phyloP scores from a whole-genome alignment of 2,329 filamentous ascomycete species.

The Emergomyces orientalis region DNA sequence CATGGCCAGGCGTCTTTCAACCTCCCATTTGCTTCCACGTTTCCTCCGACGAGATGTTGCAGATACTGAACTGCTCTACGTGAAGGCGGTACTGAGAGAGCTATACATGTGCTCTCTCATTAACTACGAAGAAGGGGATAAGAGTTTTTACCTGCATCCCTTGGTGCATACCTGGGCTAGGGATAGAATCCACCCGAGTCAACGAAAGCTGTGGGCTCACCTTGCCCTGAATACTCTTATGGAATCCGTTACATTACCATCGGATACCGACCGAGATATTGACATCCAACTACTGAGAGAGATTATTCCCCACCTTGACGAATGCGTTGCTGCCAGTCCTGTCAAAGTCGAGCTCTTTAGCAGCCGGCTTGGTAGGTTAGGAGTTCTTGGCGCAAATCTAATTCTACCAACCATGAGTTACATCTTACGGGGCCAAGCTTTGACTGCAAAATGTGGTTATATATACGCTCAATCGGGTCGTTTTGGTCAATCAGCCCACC shows the following conservation, averaged over 20 bases:
- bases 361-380: constrained; percentile 10
- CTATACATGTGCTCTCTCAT: constrained; percentile 16
- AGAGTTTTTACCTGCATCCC: constrained; percentile 24
- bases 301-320: constrained; percentile 20
- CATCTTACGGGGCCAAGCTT: constrained; percentile 9
- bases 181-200: constrained; percentile 18
- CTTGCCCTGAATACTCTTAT: constrained; percentile 15
- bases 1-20: constrained; percentile 2
- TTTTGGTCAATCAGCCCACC: constrained; percentile 12
- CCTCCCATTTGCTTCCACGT: constrained; percentile 4
- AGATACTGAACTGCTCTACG: constrained; percentile 7
- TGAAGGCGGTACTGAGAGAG: constrained; percentile 12
- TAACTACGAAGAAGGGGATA: constrained; percentile 18
- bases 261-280: constrained; percentile 10
- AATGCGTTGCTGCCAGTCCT: constrained; percentile 12
- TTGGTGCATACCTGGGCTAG: constrained; percentile 27
- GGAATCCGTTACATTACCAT: constrained; percentile 12
- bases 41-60: constrained; percentile 8
- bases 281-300: constrained; percentile 17
- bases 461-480: constrained; percentile 15
- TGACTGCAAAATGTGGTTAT: constrained; percentile 16
- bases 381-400: constrained; percentile 7
- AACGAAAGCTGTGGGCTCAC: constrained; percentile 15
- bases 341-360: constrained; percentile 11
- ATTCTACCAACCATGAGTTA: constrained; percentile 10